phyloP scores from a whole-genome alignment of 176 grass and related monocot genomes.

The bread wheat (Triticum aestivum) region DNA sequence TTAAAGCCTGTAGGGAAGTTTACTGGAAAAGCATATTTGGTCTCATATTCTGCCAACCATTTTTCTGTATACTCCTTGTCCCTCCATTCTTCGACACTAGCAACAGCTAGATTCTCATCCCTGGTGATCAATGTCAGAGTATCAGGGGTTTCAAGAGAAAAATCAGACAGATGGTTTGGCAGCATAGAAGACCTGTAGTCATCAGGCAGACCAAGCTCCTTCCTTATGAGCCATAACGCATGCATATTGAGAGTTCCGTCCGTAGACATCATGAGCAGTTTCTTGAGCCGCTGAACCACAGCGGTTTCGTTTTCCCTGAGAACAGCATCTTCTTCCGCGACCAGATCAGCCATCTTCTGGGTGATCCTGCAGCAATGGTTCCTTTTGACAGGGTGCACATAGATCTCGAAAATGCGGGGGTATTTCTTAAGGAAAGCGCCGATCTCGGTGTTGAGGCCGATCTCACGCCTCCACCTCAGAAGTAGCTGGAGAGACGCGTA shows the following conservation, averaged over 20 bases:
- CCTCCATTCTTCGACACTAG: conserved; percentile 66
- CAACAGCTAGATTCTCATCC: conserved; percentile 45
- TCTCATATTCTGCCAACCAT: conserved; percentile 55
- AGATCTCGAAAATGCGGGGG: conserved; percentile 58
- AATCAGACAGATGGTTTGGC: conserved; percentile 36
- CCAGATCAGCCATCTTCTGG: conserved; percentile 47
- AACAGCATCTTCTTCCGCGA: conserved; percentile 44
- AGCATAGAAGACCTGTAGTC: conserved; percentile 56
- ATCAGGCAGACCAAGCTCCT: conserved; percentile 53
- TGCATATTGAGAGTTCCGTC: conserved; percentile 45
- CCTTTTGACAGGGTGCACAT: conserved; percentile 46
- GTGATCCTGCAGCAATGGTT: conserved; percentile 52
- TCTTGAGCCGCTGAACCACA: conserved; percentile 47
- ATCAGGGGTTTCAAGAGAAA: conserved; percentile 35
- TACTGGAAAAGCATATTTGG: conserved; percentile 60
- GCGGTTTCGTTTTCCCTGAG: conserved; percentile 35
- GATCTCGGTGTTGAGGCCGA: conserved; percentile 47
- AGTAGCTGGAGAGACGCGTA: conserved; percentile 68
- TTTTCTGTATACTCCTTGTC: conserved; percentile 60
- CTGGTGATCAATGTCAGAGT: conserved; percentile 40
- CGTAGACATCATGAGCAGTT: conserved; percentile 52
- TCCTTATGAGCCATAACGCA: conserved; percentile 51
- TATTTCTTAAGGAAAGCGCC: conserved; percentile 62
- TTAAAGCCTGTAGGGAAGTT: conserved; percentile 59
- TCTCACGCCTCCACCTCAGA: conserved; percentile 50